phyloP scores from a whole-genome alignment of 1,139 yeast species.

The Yamadazyma siamensis region DNA sequence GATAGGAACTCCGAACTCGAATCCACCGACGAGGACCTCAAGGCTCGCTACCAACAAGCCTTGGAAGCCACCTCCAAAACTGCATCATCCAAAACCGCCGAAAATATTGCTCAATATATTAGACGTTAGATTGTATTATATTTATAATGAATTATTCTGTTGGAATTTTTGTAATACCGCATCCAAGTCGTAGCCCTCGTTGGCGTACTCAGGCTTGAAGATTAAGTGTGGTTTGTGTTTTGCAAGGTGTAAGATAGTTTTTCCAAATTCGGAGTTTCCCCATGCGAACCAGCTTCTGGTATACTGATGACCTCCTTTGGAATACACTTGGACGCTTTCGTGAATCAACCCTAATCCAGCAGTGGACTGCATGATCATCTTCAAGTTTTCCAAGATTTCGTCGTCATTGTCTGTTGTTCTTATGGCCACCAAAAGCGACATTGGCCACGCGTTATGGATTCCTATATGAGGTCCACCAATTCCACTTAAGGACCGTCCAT shows the following conservation, averaged over 20 bases:
- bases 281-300: constrained; percentile 92
- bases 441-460: constrained; percentile 81
- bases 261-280: constrained; percentile 91
- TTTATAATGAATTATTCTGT: neutral
- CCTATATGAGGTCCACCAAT: constrained; percentile 94
- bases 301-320: constrained; percentile 41
- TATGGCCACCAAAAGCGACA: constrained; percentile 72
- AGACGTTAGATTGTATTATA: constrained; percentile 19
- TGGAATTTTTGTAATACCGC: constrained; percentile 11
- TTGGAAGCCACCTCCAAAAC: constrained; percentile 60
- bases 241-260: constrained; percentile 74
- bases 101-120: constrained; percentile 65
- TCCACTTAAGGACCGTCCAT: constrained; percentile 65
- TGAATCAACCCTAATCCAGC: constrained; percentile 80
- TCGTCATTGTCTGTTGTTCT: constrained; percentile 71
- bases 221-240: constrained; percentile 70
- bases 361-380: constrained; percentile 56
- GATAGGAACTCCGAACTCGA: constrained; percentile 61
- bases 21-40: constrained; percentile 44
- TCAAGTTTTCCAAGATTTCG: constrained; percentile 55
- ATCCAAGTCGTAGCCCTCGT: constrained; percentile 28
- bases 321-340: constrained; percentile 71
- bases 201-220: constrained; percentile 42
- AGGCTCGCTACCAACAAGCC: constrained; percentile 70
- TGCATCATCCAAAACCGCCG: constrained; percentile 65